Evolutionary conservation across 2,329 filamentous ascomycete genomes (phyloP), one percentile per base, ranked within the genome.

Genomic region (Phialemonium atrogriseum): DNA sequence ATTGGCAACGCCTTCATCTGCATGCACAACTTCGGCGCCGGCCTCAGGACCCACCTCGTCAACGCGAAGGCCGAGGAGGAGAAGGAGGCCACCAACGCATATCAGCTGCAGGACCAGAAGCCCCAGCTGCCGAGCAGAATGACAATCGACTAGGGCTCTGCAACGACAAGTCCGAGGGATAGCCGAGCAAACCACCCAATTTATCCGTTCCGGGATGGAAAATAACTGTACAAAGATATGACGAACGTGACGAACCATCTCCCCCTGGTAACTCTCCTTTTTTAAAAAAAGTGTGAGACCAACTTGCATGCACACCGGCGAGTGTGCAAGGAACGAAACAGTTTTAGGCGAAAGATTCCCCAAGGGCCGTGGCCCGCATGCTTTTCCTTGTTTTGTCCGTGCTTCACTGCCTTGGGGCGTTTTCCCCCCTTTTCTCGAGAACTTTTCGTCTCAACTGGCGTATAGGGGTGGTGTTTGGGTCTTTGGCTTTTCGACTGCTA

Each of bases 1-100:
- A 95, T 98, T 47, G 60, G 73, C 54, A 88, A 94, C 46, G 88
- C 86, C 23, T 77, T 83, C 50, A 69, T 89, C 48, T 96, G 89
- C 69, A 88, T 86, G 59, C 64, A 72, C 56, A 96, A 96, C 63
- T 98, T 96, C 61, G 75, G 81, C 57, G 80, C 80, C 43, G 91
- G 91, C 7, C 68, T 98, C 38, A 95, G 93, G 65, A 79, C 78
- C 8, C 88, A 96, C 54, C 73, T 98, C 36, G 70, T 77, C 46
- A 71, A 68, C 50, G 64, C 50, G 6, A 52, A 55, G 24, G 54
- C 52, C 30, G 54, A 57, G 28, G 55, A 64, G 28, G 71, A 77
- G 54, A 73, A 73, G 57, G 62, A 66, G 17, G 70, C 74, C 35
- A 54, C 58, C 19, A 68, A 71, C 51, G 73, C 71, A 25, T 72